A percentile compares a stretch with the other conserved stretches of the same genome.
Conservation (phyloP, 2,329 filamentous ascomycete genomes). For the Rutstroemia sydowiana region DNA sequence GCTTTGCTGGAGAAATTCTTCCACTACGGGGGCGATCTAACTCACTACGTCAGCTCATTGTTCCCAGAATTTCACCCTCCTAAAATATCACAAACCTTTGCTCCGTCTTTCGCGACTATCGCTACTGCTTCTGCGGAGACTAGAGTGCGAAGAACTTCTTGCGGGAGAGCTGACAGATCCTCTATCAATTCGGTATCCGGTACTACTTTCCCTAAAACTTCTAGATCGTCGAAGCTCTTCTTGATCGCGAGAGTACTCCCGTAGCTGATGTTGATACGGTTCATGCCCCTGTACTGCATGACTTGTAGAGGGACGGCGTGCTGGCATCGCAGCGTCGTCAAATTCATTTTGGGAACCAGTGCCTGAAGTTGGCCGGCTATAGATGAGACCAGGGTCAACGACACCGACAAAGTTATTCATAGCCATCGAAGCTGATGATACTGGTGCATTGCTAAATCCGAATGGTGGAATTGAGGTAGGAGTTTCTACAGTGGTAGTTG, state of each 20-base stretch:
- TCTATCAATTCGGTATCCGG: constrained; percentile 19
- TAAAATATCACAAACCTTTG: constrained; percentile 17
- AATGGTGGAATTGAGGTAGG: constrained; percentile 39
- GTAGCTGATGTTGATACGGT: constrained; percentile 29
- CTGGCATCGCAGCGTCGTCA: constrained; percentile 22
- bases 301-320: constrained; percentile 24
- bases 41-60: constrained; percentile 10
- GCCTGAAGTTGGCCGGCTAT: constrained; percentile 35
- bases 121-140: constrained; percentile 25
- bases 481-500: constrained; percentile 10
- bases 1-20: constrained; percentile 43
- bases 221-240: constrained; percentile 26
- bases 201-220: constrained; percentile 19
- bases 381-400: constrained; percentile 54
- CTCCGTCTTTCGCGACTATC: constrained; percentile 22
- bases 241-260: constrained; percentile 27
- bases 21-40: constrained; percentile 19
- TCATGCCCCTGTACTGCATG: constrained; percentile 20
- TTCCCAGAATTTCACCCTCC: background rate
- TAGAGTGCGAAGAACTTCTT: constrained; percentile 23
- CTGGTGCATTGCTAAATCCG: constrained; percentile 33
- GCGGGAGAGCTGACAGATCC: constrained; percentile 27
- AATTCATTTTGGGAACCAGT: constrained; percentile 18
- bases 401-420: constrained; percentile 39
- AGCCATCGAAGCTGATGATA: constrained; percentile 44